Percentiles rank a stretch among this genome's conserved stretches.
Evolutionary conservation across 371 early-diverging fungal species (phyloP).

Genomic region (Rhizopus stolonifer): DNA sequence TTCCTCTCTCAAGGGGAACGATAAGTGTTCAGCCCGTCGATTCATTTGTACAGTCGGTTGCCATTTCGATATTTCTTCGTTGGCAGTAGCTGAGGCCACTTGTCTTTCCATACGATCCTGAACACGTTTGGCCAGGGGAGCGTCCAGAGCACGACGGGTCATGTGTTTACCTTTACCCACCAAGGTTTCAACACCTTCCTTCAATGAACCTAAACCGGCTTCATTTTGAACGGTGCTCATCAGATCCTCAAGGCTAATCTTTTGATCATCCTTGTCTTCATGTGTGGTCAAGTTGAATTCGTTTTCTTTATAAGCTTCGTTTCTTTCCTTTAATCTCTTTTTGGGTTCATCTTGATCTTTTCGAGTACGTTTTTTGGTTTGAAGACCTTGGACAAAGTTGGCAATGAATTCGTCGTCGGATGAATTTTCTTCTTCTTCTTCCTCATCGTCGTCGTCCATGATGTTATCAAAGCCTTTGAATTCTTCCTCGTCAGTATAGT

Average conservation of each 20-base stretch:
- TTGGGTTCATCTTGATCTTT: conserved; percentile 38
- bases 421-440: conserved; percentile 36
- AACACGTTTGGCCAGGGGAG: conserved; percentile 80
- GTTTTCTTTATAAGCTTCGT: conserved; percentile 74
- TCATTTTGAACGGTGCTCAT: conserved; percentile 66
- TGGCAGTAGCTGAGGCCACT: conserved; percentile 80
- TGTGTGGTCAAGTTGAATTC: conserved; percentile 73
- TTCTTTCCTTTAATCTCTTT: conserved; percentile 57
- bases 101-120: conserved; percentile 84
- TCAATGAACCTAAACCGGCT: conserved; percentile 56
- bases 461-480: conserved; percentile 32
- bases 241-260: conserved; percentile 75
- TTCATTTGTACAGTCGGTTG: conserved; percentile 77
- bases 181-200: conserved; percentile 61
- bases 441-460: conserved; percentile 44
- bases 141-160: conserved; percentile 61
- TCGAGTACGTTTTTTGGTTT: conserved; percentile 47
- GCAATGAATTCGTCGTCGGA: conserved; percentile 32
- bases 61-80: conserved; percentile 86
- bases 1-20: conserved; percentile 60
- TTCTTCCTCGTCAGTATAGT: conserved; percentile 30
- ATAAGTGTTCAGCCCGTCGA: conserved; percentile 82
- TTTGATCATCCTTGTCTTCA: conserved; percentile 45
- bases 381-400: conserved; percentile 47
- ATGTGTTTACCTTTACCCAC: conserved; percentile 51